Percentiles rank a stretch among this genome's conserved stretches.
These are phyloP conservation scores for Penicillium sp. DNA, from an alignment of 2,329 filamentous ascomycete species.

Conservation along the genomic window DNA sequence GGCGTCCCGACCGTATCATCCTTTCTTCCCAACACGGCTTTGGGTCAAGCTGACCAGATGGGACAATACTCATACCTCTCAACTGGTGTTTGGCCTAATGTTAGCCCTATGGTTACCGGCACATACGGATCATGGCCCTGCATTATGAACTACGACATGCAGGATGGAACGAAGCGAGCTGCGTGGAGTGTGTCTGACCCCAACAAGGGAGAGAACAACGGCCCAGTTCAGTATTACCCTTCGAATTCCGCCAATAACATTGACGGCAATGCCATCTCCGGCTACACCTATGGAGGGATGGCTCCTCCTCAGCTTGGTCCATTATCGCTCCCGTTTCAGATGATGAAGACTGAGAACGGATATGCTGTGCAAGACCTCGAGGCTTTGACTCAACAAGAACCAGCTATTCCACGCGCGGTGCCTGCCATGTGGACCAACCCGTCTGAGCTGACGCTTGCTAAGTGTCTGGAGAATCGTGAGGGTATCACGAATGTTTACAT, in stretches of 20 bases:
- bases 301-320: constrained; percentile 53
- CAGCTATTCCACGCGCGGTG: constrained; percentile 79
- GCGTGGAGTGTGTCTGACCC: constrained; percentile 45
- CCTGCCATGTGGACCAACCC: constrained; percentile 80
- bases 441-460: constrained; percentile 83
- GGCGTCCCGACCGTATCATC: constrained; percentile 29
- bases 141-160: constrained; percentile 34
- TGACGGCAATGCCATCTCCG: constrained; percentile 55
- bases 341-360: constrained; percentile 46
- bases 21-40: constrained; percentile 29
- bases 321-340: constrained; percentile 40
- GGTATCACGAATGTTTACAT: constrained; percentile 99
- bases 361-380: constrained; percentile 55
- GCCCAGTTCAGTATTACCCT: constrained; percentile 58
- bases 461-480: constrained; percentile 89
- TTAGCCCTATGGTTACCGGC: constrained; percentile 34
- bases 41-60: constrained; percentile 32
- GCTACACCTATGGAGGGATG: constrained; percentile 58
- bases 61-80: constrained; percentile 38
- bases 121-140: constrained; percentile 38
- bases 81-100: constrained; percentile 36
- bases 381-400: constrained; percentile 68
- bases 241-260: constrained; percentile 51
- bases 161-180: constrained; percentile 37
- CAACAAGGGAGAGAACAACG: constrained; percentile 52